Percentiles rank a stretch among this genome's conserved stretches.
These are phyloP conservation scores for Cornus controversa DNA, from an alignment of 148 eudicot species.

Conservation along the genomic window DNA sequence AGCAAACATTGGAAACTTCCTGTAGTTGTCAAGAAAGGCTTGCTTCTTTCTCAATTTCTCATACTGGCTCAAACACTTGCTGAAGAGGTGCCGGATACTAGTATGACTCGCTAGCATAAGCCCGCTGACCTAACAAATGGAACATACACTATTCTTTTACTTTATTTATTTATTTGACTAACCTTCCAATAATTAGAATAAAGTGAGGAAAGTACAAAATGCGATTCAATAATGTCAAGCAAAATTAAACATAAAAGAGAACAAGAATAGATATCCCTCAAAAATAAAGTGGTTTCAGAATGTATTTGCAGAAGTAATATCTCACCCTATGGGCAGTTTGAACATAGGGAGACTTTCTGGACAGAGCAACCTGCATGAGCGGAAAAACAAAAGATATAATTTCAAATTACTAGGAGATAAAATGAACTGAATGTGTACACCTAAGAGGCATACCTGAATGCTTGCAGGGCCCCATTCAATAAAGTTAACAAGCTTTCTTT, in stretches of 20 bases:
- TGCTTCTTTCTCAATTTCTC: conserved; percentile 93
- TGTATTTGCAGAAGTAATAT: not conserved
- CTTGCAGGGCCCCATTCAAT: conserved; percentile 99
- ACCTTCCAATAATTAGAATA: not conserved
- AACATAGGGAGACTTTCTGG: conserved; percentile 96
- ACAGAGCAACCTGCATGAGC: conserved; percentile 79
- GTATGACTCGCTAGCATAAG: conserved; percentile 99
- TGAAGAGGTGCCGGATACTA: conserved; percentile 89
- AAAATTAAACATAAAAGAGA: not conserved
- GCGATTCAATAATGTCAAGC: not conserved
- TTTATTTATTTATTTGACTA: not conserved
- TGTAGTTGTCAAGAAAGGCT: conserved; percentile 95
- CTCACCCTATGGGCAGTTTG: conserved; percentile 95
- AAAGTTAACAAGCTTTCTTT: conserved; percentile 94
- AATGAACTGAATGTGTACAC: not conserved
- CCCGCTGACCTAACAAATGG: conserved; percentile 71
- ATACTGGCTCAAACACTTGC: conserved; percentile 87
- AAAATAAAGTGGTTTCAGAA: conserved; percentile 2
- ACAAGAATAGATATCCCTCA: not conserved
- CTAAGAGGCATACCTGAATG: conserved; percentile 63
- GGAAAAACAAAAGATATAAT: conserved; percentile 7
- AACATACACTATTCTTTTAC: not conserved
- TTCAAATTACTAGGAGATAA: not conserved
- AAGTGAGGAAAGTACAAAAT: not conserved
- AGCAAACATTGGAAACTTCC: conserved; percentile 93